Evolutionary conservation across 345 rosid species (phyloP).

Genomic region (Salix arbutifolia): DNA sequence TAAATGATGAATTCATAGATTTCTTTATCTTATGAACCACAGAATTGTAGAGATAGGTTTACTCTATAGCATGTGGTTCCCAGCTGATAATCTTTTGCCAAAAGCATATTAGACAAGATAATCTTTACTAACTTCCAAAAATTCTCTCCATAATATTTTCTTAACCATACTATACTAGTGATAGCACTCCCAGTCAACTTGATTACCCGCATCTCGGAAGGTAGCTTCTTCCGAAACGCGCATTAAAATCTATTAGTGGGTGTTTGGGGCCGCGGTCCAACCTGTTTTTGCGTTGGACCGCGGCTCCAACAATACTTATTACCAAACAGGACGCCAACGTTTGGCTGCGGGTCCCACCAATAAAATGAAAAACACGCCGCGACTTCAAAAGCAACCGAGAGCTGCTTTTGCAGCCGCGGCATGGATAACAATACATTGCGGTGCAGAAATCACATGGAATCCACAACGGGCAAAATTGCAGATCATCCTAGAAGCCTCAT

Average conservation of each 20-base stretch:
- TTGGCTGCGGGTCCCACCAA: too few species aligned
- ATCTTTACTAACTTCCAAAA: slow-evolving; percentile 51
- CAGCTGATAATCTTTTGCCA: slow-evolving; percentile 15
- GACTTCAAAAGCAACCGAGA: too few species aligned
- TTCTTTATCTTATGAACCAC: background rate
- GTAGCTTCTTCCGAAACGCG: background rate
- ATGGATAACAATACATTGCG: too few species aligned
- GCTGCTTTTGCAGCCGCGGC: too few species aligned
- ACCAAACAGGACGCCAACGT: rapidly evolving
- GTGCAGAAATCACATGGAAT: too few species aligned
- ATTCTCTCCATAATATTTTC: slow-evolving; percentile 60
- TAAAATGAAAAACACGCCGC: too few species aligned
- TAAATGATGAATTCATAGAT: background rate
- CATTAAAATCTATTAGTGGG: background rate
- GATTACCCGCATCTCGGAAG: background rate
- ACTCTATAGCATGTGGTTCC: slow-evolving; percentile 32
- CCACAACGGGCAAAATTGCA: too few species aligned
- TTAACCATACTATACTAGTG: slow-evolving; percentile 6
- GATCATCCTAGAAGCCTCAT: too few species aligned
- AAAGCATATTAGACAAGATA: slow-evolving; percentile 16
- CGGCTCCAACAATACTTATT: too few species aligned
- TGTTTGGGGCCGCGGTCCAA: too few species aligned
- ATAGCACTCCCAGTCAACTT: background rate
- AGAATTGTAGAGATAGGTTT: slow-evolving; percentile 12
- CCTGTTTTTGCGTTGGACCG: too few species aligned